These are phyloP conservation scores for Paecilomyces niveus DNA, from an alignment of 2,329 filamentous ascomycete genomes.

Conservation along the genomic window DNA sequence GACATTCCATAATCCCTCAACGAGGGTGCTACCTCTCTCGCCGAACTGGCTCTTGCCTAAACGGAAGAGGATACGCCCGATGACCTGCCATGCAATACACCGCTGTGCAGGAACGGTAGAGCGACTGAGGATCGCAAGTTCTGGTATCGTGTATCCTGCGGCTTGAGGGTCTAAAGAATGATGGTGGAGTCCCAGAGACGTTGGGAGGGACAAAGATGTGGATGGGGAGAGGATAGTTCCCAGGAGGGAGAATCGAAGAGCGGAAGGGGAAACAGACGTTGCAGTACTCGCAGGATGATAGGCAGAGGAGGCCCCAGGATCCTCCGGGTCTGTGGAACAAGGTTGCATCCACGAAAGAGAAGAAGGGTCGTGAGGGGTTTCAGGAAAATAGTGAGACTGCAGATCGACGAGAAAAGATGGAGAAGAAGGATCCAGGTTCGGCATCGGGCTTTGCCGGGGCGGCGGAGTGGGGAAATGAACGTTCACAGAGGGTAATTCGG, in stretches of 20 bases:
- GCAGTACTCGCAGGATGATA: slow-evolving; percentile 73
- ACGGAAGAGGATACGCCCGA: slow-evolving; percentile 77
- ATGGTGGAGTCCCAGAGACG: slow-evolving; percentile 78
- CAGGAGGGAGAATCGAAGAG: slow-evolving; percentile 82
- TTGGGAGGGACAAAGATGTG: slow-evolving; percentile 65
- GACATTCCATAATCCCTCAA: slow-evolving; percentile 75
- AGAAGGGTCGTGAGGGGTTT: slow-evolving; percentile 74
- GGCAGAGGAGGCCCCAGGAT: slow-evolving; percentile 61
- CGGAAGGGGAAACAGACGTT: slow-evolving; percentile 57
- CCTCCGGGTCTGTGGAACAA: slow-evolving; percentile 54
- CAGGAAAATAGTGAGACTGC: slow-evolving; percentile 89
- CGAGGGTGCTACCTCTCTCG: slow-evolving; percentile 55
- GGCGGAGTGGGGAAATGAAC: slow-evolving; percentile 41
- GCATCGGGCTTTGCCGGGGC: slow-evolving; percentile 42
- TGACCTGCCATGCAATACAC: slow-evolving; percentile 84
- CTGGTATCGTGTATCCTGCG: slow-evolving; percentile 86
- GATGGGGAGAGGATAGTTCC: slow-evolving; percentile 74
- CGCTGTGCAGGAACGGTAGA: slow-evolving; percentile 79
- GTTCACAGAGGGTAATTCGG: slow-evolving; percentile 26
- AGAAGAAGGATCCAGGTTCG: slow-evolving; percentile 75
- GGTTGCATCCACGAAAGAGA: slow-evolving; percentile 87
- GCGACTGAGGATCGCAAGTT: slow-evolving; percentile 72
- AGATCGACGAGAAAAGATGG: slow-evolving; percentile 77
- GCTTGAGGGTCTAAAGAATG: slow-evolving; percentile 88
- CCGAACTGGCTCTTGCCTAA: slow-evolving; percentile 68